Percentiles rank a stretch among this genome's conserved stretches.
Conservation (phyloP, 129 eudicot genomes). For the Centella asiatica region DNA sequence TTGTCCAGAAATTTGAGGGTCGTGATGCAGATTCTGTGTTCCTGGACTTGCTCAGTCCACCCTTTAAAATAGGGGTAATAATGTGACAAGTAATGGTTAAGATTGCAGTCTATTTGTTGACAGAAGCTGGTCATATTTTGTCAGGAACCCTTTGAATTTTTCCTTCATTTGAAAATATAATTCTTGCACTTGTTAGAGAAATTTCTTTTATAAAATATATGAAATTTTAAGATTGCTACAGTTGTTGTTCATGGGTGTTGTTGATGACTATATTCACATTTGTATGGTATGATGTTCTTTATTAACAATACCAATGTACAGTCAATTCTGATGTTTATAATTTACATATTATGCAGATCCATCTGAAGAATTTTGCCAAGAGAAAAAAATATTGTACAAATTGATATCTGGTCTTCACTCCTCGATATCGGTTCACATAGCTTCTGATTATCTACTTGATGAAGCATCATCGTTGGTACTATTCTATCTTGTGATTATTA, state of each 20-base stretch:
- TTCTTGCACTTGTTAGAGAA: no score
- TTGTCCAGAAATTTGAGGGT: no score
- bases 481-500: neutral
- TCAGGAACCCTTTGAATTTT: no score
- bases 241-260: neutral
- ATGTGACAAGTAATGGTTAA: no score
- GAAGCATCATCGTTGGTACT: constrained; percentile 38
- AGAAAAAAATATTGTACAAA: constrained; percentile 52
- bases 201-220: no score
- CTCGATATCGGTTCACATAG: constrained; percentile 58
- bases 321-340: neutral
- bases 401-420: constrained; percentile 60
- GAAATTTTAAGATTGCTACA: no score
- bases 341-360: constrained; percentile 32
- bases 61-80: no score
- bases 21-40: no score
- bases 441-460: constrained; percentile 55
- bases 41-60: no score
- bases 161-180: no score
- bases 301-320: neutral
- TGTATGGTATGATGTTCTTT: neutral
- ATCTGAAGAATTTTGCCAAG: constrained; percentile 43
- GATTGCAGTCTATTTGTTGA: no score
- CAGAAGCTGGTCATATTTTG: no score
- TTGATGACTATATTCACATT: neutral